phyloP scores from a whole-genome alignment of 2,329 filamentous ascomycete species.

The Aotearoamyces nothofagi region DNA sequence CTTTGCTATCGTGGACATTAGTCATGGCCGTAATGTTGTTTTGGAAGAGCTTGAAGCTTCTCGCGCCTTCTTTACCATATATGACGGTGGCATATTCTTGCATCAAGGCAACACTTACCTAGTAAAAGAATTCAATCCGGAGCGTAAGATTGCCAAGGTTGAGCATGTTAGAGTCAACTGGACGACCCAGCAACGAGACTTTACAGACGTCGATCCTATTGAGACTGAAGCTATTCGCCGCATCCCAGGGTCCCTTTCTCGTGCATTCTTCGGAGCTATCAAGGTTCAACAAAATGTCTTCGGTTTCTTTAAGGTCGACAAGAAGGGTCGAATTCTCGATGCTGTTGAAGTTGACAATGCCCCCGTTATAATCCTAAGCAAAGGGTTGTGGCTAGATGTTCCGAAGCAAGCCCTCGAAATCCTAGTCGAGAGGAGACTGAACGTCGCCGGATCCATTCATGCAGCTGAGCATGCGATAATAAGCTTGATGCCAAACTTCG shows the following conservation, averaged over 20 bases:
- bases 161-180: conserved; percentile 84
- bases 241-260: conserved; percentile 44
- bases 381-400: conserved; percentile 93
- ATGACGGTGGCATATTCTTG: conserved; percentile 92
- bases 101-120: conserved; percentile 92
- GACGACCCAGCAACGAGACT: conserved; percentile 88
- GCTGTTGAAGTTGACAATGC: conserved; percentile 89
- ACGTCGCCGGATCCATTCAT: conserved; percentile 82
- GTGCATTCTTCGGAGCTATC: conserved; percentile 76
- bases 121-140: conserved; percentile 74
- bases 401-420: conserved; percentile 68
- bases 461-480: conserved; percentile 88
- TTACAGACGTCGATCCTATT: conserved; percentile 82
- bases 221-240: conserved; percentile 78
- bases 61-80: conserved; percentile 88
- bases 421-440: conserved; percentile 53
- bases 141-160: conserved; percentile 71
- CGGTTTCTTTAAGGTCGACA: conserved; percentile 95
- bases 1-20: conserved; percentile 85
- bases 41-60: conserved; percentile 94
- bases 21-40: conserved; percentile 66
- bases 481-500: conserved; percentile 76
- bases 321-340: conserved; percentile 70
- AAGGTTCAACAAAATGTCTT: conserved; percentile 81
- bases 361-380: conserved; percentile 68